A percentile compares a stretch with the other conserved stretches of the same genome.
Conservation (phyloP, 1,139 yeast species). For the Pichia sp. region DNA sequence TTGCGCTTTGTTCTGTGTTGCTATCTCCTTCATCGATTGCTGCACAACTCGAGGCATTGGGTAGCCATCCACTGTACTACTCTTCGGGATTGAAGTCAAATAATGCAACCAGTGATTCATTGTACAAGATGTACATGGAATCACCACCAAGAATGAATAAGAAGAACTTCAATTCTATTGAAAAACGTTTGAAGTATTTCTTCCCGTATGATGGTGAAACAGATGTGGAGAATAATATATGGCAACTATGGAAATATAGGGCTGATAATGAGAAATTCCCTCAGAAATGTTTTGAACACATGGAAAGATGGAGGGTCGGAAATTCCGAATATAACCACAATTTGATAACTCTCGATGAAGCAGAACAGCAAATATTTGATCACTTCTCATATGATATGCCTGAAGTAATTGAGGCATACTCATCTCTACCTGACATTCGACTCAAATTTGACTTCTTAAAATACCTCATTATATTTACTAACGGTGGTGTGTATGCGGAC, state of each 20-base stretch:
- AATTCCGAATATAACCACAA: conserved; percentile 61
- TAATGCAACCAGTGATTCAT: neutral
- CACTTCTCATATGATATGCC: conserved; percentile 51
- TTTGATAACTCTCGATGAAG: conserved; percentile 53
- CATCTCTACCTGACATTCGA: conserved; percentile 53
- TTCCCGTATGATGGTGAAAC: conserved; percentile 58
- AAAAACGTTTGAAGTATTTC: conserved; percentile 39
- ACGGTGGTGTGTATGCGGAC: conserved; percentile 73
- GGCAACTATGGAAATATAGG: conserved; percentile 93
- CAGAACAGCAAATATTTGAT: conserved; percentile 45
- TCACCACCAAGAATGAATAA: conserved; percentile 19
- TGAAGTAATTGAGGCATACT: conserved; percentile 51
- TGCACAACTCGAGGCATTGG: conserved; percentile 7
- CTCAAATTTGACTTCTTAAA: conserved; percentile 67
- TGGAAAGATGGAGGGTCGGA: conserved; percentile 44
- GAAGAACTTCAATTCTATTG: conserved; percentile 27
- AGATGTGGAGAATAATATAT: conserved; percentile 62
- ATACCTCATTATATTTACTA: conserved; percentile 54
- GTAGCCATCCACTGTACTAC: conserved; percentile 3
- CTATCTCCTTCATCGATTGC: conserved; percentile 1
- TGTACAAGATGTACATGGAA: conserved; percentile 5
- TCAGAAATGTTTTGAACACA: conserved; percentile 34
- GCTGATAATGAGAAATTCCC: conserved; percentile 54
- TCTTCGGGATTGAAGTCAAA: conserved; percentile 3
- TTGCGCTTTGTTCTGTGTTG: conserved; percentile 4